Conservation (phyloP, 352 stramenopile species). For the Thalassiosira sp. region DNA sequence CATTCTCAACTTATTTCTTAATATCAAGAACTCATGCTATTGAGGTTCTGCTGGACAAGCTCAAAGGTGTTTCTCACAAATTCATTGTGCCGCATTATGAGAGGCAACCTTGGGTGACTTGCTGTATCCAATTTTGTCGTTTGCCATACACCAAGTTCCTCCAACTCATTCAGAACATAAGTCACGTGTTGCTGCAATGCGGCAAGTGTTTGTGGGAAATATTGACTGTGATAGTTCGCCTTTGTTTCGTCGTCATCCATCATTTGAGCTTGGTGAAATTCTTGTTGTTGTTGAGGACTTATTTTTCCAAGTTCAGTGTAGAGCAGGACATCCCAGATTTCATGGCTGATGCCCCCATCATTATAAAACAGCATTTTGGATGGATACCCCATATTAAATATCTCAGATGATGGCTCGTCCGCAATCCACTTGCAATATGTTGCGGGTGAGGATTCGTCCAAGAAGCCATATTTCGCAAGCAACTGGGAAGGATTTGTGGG, state of each 20-base stretch:
- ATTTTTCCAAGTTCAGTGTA: constrained; percentile 32
- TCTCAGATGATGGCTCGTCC: constrained; percentile 30
- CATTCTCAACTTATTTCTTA: too few relatives aligned
- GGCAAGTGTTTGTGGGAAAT: constrained; percentile 24
- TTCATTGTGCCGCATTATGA: constrained; percentile 64
- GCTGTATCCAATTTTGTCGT: constrained; percentile 17
- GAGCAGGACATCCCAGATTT: constrained; percentile 63
- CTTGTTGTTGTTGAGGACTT: constrained; percentile 26
- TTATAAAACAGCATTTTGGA: constrained; percentile 60
- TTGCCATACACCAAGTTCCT: constrained; percentile 32
- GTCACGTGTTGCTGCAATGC: constrained; percentile 51
- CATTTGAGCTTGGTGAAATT: constrained; percentile 49
- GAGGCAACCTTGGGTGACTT: constrained; percentile 51
- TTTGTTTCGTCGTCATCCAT: constrained; percentile 43
- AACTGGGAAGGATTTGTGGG: constrained; percentile 54
- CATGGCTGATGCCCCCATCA: constrained; percentile 43
- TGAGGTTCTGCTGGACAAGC: constrained; percentile 32
- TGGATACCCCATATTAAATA: constrained; percentile 54
- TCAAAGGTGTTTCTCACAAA: constrained; percentile 59
- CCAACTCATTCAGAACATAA: constrained; percentile 51
- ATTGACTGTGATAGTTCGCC: constrained; percentile 42
- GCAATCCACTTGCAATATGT: constrained; percentile 65
- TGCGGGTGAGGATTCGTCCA: constrained; percentile 49
- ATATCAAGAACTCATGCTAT: constrained; percentile 21
- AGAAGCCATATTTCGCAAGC: constrained; percentile 61